Evolutionary conservation across 129 eudicot genomes (phyloP), one percentile per base, ranked within the genome.

Genomic region (Chrysanthemum seticuspe): DNA sequence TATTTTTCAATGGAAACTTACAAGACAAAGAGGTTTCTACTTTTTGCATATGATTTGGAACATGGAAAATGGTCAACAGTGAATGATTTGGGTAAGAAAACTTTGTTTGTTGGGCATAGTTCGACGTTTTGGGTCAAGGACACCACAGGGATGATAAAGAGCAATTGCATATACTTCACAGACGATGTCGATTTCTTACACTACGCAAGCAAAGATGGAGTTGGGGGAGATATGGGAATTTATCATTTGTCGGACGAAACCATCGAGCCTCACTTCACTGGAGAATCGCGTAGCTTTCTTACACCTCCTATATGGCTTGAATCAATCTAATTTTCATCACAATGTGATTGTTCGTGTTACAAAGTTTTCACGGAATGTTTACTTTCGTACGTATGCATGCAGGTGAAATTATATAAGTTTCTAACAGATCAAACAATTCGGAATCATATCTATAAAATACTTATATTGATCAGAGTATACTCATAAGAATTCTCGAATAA

Each of bases 81-180:
- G 6, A 54, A 54, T n/a, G 23, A 54, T 54, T n/a, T n/a, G 13
- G 60, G 5, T 54, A 54, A n/a, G 1, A 54, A 14, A 21, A 58
- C 64, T 21, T 58, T 58, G 36, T 58, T 58, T 10, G 64, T 58
- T 3, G 64, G 36, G 3, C 5, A 58, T 58, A 58, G 11, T 58
- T 58, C 64, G 11, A 2, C 36, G 34, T 58, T 58, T 58, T 9
- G 64, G 36, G 9, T 58, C 0, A n/a, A 58, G 9, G 63, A 58
- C 64, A 18, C 27, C 31, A 15, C 64, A 21, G 34, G 64, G 13
- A 36, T 58, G 25, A 58, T 58, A 18, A 58, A 58, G 64, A 58
- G 64, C 10, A 58, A 58, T 21, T 21, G 64, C 64, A 58, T 58
- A 58, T 21, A 58, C 64, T 58, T 5, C 62, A 57, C 62, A 9